A percentile compares a stretch with the other conserved stretches of the same genome.
Evolutionary conservation across 768 basidiomycete species (phyloP).

Genomic region (Auricularia heimuer): DNA sequence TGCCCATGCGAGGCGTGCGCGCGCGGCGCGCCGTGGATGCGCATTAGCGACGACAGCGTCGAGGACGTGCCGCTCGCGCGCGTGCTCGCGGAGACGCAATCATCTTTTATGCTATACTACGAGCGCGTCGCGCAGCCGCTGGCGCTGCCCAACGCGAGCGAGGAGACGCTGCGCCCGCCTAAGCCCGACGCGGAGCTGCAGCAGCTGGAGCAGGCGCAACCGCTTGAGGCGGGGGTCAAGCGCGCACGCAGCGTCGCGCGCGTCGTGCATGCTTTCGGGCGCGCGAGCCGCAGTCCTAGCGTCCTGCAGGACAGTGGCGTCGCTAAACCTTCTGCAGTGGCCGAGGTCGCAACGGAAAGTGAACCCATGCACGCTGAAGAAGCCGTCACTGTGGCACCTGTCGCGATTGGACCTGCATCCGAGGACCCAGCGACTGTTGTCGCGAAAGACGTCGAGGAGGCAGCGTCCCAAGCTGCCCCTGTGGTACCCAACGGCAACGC

Average conservation of each 20-base stretch:
- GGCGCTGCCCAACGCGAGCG: slow-evolving; percentile 13
- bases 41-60: slow-evolving; percentile 80
- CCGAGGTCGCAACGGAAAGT: too few species aligned
- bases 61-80: slow-evolving; percentile 63
- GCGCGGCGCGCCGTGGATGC: slow-evolving; percentile 46
- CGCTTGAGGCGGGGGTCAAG: background rate
- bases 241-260: background rate
- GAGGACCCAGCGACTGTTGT: too few species aligned
- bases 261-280: background rate
- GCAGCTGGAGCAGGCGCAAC: background rate
- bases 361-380: too few species aligned
- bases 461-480: too few species aligned
- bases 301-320: background rate
- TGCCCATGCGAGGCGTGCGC: slow-evolving; percentile 40
- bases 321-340: too few species aligned
- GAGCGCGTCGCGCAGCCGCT: slow-evolving; percentile 48
- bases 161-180: background rate
- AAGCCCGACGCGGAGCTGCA: background rate
- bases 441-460: too few species aligned
- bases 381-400: too few species aligned
- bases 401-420: too few species aligned
- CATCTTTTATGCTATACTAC: slow-evolving; percentile 89
- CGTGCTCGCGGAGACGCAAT: slow-evolving; percentile 61
- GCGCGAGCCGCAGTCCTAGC: background rate
- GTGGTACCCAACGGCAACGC: too few species aligned